Conservation (phyloP, 1,284 basidiomycete genomes). For the Sphaerobolus stellatus region DNA sequence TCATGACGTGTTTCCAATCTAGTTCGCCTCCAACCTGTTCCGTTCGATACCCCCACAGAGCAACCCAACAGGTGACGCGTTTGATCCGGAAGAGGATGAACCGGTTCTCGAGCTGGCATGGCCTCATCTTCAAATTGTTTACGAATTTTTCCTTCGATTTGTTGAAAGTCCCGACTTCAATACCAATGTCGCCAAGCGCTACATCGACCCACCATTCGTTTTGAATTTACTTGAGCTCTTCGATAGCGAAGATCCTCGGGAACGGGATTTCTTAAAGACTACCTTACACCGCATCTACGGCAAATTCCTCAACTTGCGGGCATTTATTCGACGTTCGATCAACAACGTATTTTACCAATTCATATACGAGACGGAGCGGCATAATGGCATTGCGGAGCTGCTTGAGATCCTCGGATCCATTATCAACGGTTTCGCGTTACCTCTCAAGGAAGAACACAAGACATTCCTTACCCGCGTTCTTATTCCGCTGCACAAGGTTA, state of each 20-base stretch:
- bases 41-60: conserved; percentile 99
- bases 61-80: conserved; percentile 96
- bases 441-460: conserved; percentile 99
- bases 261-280: conserved; percentile 99
- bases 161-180: conserved; percentile 99
- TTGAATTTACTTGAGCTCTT: conserved; percentile 97
- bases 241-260: conserved; percentile 97
- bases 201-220: conserved; percentile 96
- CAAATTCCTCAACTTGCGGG: conserved; percentile 98
- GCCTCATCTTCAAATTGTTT: conserved; percentile 99
- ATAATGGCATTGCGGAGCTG: conserved; percentile 98
- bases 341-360: conserved; percentile 99
- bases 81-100: conserved; percentile 99
- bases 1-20: conserved; percentile 6
- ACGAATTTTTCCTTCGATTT: conserved; percentile 99
- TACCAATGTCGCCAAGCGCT: conserved; percentile 96
- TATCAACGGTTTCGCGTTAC: conserved; percentile 98
- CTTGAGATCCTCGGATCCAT: conserved; percentile 98
- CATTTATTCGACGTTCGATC: conserved; percentile 98
- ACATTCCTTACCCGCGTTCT: conserved; percentile 96
- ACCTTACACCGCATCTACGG: conserved; percentile 99
- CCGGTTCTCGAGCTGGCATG: conserved; percentile 98
- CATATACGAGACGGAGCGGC: conserved; percentile 97
- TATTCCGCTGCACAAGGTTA: conserved; percentile 97
- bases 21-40: conserved; percentile 98